phyloP scores from a whole-genome alignment of 495 filamentous ascomycete genomes.

The Penicillium roqueforti region DNA sequence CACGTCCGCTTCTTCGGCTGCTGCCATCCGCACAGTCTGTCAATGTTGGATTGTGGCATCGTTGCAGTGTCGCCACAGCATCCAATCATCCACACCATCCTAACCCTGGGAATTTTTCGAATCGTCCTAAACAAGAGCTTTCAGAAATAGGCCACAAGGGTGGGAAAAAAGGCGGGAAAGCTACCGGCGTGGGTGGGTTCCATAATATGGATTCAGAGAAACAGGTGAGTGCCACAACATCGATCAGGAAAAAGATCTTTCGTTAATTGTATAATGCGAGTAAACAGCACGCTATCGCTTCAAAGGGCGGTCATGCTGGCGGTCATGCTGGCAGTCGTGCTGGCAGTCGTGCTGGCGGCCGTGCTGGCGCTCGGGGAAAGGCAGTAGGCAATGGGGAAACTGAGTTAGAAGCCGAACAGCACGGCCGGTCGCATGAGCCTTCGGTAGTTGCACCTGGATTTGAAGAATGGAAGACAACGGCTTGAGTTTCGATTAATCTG shows the following conservation, averaged over 20 bases:
- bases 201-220: constrained; percentile 41
- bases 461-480: constrained; percentile 23
- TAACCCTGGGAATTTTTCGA: constrained; percentile 58
- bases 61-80: constrained; percentile 12
- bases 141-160: constrained; percentile 22
- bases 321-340: no score
- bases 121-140: constrained; percentile 5
- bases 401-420: constrained; percentile 2
- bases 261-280: neutral
- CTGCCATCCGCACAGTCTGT: constrained; percentile 1
- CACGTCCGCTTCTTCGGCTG: constrained; percentile 5
- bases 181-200: constrained; percentile 24
- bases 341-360: constrained; percentile 47
- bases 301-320: constrained; percentile 47
- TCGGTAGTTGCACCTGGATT: constrained; percentile 23
- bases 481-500: neutral
- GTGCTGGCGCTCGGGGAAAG: constrained; percentile 40
- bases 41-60: constrained; percentile 2
- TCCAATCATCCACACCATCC: constrained; percentile 21
- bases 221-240: constrained; percentile 34
- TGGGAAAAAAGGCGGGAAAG: constrained; percentile 39
- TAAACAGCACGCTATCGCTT: constrained; percentile 43
- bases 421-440: constrained; percentile 13
- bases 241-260: neutral
- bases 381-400: constrained; percentile 8